Conservation (phyloP, 106 monocot species). For the Allium fistulosum region DNA sequence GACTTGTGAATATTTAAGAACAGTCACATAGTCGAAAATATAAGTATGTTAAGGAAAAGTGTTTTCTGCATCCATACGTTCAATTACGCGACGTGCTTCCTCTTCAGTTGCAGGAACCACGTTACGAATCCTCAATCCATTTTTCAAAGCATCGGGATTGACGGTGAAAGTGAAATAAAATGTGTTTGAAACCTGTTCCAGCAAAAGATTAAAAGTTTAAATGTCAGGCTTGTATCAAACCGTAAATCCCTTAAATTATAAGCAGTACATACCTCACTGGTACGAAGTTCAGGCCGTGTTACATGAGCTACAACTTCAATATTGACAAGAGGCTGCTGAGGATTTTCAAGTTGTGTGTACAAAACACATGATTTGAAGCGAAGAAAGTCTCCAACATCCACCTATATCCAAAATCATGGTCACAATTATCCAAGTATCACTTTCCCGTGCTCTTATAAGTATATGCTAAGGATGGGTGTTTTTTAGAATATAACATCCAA, state of each 20-base stretch:
- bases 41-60: neutral
- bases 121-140: slow-evolving; percentile 66
- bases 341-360: slow-evolving; percentile 81
- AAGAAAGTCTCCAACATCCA: slow-evolving; percentile 95
- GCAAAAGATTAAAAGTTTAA: neutral
- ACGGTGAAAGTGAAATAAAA: slow-evolving; percentile 97
- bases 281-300: slow-evolving; percentile 86
- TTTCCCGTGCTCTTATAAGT: too few species aligned
- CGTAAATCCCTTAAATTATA: too few species aligned
- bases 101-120: slow-evolving; percentile 97
- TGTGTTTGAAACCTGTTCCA: slow-evolving; percentile 80
- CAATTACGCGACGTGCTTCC: slow-evolving; percentile 76
- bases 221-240: too few species aligned
- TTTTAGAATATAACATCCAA: too few species aligned
- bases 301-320: slow-evolving; percentile 97
- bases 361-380: slow-evolving; percentile 94
- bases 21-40: neutral
- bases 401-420: slow-evolving; percentile 22
- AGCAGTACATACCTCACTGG: slow-evolving; percentile 50
- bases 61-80: slow-evolving; percentile 83
- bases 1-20: neutral
- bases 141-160: slow-evolving; percentile 39
- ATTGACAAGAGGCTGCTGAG: slow-evolving; percentile 74
- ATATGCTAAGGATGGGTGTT: too few species aligned
- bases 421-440: too few species aligned